Percentiles rank a stretch among this genome's conserved stretches.
Conservation (phyloP, 2,329 filamentous ascomycete species). For the Hypoxylon sp. region DNA sequence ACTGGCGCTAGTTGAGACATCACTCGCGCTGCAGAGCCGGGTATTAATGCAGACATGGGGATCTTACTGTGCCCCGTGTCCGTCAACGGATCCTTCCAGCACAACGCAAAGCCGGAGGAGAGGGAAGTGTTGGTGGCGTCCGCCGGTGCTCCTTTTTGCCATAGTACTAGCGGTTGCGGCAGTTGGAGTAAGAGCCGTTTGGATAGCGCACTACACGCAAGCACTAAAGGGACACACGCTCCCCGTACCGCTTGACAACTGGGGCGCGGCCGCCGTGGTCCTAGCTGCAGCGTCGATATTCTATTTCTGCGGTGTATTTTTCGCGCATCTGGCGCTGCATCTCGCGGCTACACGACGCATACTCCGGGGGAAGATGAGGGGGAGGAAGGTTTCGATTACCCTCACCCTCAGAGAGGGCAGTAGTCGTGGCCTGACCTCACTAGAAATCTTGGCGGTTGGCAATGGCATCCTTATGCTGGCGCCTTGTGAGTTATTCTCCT, state of each 20-base stretch:
- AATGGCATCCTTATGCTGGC: conserved; percentile 71
- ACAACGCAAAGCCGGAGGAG: not conserved
- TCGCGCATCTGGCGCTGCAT: conserved; percentile 65
- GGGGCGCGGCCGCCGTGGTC: conserved; percentile 59
- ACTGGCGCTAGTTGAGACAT: conserved; percentile 62
- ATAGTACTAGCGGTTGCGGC: conserved; percentile 42
- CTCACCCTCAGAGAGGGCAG: conserved; percentile 17
- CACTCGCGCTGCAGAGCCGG: conserved; percentile 68
- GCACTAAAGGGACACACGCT: conserved; percentile 39
- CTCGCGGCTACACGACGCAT: conserved; percentile 64
- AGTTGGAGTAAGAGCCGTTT: conserved; percentile 45
- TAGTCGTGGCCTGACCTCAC: conserved; percentile 59
- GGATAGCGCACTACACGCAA: conserved; percentile 44
- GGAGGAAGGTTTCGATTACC: conserved; percentile 46
- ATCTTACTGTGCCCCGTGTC: not conserved
- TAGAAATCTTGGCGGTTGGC: conserved; percentile 70
- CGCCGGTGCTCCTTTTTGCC: conserved; percentile 29
- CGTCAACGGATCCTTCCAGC: not conserved
- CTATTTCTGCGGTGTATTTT: conserved; percentile 72
- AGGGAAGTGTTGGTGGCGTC: conserved; percentile 37
- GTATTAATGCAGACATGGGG: conserved; percentile 67
- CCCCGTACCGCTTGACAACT: conserved; percentile 54
- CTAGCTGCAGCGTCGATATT: conserved; percentile 61
- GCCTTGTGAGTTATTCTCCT: conserved; percentile 61
- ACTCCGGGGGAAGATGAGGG: conserved; percentile 53